Evolutionary conservation across 129 eudicot species (phyloP), one percentile per base, ranked within the genome.

Genomic region (Escallonia herrerae): DNA sequence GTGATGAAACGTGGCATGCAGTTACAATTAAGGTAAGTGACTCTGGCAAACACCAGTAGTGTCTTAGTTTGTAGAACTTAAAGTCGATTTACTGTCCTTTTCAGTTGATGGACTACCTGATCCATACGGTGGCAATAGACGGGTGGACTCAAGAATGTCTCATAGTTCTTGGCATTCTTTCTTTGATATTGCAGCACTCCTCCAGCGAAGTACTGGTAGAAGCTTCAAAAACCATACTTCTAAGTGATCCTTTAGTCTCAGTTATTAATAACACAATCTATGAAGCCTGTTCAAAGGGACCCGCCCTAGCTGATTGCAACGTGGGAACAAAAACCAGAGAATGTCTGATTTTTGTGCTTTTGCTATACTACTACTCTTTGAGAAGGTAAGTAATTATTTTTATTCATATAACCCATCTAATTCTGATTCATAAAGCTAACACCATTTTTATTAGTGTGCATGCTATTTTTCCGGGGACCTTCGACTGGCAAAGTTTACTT

Each of bases 181-280:
- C 84, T 22, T 53, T 94, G 67, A 78, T 89, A 63, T 82, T 94
- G 86, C 80, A 86, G 72, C 95, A 83, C 74, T 94, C 99, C 8
- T 77, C 85, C 56, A 73, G 74, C 37, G 76, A 72, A 13, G 83
- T 68, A 57, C 78, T 94, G 50, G 60, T 75, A 49, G 95, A 89
- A 84, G 87, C 95, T 72, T 83, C 99, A 61, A 94, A 89, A 80
- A 68, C 81, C 64, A 76, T 89, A 64, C 77, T 83, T 72, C 62
- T 89, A 65, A 89, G 74, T 83, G 76, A 77, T 70, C 80, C 80
- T 47, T 67, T 84, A 74, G 66, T 81, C 57, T 73, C 86, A 44
- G 56, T 65, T 59, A 53, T 86, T 58, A 71, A 69, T 64, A 74
- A 56, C 65, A 60, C 75, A 63, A 63, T 94, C 64, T 66, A 64